A percentile compares a stretch with the other conserved stretches of the same genome.
Evolutionary conservation across 2,329 filamentous ascomycete species (phyloP).

Genomic region (Intubia oerlemansii): DNA sequence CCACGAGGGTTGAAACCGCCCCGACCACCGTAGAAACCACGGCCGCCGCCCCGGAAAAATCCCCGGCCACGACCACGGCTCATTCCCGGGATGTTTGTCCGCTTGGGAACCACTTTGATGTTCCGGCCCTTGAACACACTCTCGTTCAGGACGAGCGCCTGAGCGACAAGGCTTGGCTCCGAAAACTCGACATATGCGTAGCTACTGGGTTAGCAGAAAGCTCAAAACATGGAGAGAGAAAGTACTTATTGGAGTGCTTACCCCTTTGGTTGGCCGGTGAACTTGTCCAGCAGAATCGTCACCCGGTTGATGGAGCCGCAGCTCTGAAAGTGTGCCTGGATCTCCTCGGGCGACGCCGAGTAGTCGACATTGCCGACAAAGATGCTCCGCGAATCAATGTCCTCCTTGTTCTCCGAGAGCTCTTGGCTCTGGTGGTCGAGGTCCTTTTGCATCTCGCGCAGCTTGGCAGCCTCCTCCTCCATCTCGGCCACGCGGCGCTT

Average conservation of each 20-base stretch:
- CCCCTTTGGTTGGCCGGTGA: constrained; percentile 98
- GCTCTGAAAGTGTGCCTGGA: constrained; percentile 94
- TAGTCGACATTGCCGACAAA: constrained; percentile 99
- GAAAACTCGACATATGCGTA: constrained; percentile 99
- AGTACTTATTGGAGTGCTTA: constrained; percentile 31
- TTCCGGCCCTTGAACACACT: constrained; percentile 88
- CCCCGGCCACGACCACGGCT: constrained; percentile 47
- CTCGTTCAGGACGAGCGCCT: constrained; percentile 89
- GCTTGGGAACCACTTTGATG: constrained; percentile 71
- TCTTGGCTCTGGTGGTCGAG: constrained; percentile 72
- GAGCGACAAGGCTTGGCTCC: constrained; percentile 78
- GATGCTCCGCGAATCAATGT: constrained; percentile 84
- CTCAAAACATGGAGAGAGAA: background rate
- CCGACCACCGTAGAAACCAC: constrained; percentile 26
- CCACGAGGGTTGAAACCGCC: constrained; percentile 32
- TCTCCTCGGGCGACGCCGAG: constrained; percentile 88
- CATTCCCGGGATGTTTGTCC: constrained; percentile 93
- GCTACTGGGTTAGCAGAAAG: constrained; percentile 24
- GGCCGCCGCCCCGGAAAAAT: constrained; percentile 26
- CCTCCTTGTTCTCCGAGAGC: constrained; percentile 80
- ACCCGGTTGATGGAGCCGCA: constrained; percentile 96
- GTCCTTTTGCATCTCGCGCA: constrained; percentile 68
- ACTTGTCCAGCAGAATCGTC: constrained; percentile 94
- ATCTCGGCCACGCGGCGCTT: constrained; percentile 73
- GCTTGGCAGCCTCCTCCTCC: constrained; percentile 73